Evolutionary conservation across 805 yeast species (phyloP).

Genomic region (Wickerhamomyces chambardii): DNA sequence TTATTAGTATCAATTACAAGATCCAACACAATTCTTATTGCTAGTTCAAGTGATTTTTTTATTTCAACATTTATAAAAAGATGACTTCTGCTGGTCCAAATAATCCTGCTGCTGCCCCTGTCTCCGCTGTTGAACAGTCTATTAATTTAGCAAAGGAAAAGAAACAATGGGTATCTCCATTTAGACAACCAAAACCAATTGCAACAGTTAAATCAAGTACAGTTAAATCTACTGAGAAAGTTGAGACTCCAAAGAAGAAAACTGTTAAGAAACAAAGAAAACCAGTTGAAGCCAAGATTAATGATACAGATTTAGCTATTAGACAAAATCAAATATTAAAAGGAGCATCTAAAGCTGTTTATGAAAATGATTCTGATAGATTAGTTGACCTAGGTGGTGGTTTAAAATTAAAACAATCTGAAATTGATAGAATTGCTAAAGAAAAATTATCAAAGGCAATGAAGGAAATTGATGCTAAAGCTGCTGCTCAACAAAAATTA

Average conservation of each 20-base stretch:
- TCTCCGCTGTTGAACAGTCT: background rate
- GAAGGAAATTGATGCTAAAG: slow-evolving; percentile 12
- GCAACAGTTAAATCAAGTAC: background rate
- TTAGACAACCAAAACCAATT: slow-evolving; percentile 12
- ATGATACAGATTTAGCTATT: background rate
- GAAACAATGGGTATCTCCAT: slow-evolving; percentile 20
- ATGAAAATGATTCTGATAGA: slow-evolving; percentile 11
- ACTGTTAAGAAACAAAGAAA: background rate
- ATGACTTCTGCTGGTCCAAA: background rate
- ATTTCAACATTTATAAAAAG: no score
- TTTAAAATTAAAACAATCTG: slow-evolving; percentile 16
- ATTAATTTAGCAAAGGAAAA: background rate
- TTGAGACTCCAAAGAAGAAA: slow-evolving; percentile 1
- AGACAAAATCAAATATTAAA: background rate
- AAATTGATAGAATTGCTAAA: slow-evolving; percentile 16
- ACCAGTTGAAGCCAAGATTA: background rate
- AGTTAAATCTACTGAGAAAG: slow-evolving; percentile 1
- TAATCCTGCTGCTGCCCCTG: background rate
- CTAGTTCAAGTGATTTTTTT: no score
- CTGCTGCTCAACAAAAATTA: slow-evolving; percentile 14
- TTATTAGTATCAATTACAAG: no score
- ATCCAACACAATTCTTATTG: no score
- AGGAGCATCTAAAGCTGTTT: slow-evolving; percentile 1
- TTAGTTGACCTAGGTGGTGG: slow-evolving; percentile 20
- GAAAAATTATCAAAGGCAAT: slow-evolving; percentile 12